Evolutionary conservation across 305 asterid genomes (phyloP), one percentile per base, ranked within the genome.

Genomic region (Rubia peregrina): DNA sequence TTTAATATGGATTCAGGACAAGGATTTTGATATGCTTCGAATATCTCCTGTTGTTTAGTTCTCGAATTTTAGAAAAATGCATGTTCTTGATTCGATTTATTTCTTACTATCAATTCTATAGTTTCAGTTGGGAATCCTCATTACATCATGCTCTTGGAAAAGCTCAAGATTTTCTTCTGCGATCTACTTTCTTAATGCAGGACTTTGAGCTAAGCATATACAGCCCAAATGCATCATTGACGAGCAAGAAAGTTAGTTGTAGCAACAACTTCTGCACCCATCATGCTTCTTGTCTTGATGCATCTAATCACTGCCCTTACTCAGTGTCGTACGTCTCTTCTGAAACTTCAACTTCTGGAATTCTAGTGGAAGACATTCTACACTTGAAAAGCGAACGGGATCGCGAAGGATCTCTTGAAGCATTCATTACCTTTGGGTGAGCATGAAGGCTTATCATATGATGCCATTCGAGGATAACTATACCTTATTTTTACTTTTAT

Each of bases 331-430:
- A 91, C 73, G 84, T 91, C 75, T 88, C 96, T 14, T 85, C 93
- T 14, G 91, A 86, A 62, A 91, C 97, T 73, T 89, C 96, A 74
- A 89, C 96, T 73, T 88, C 97, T 26, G 96, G 97, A 73, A 69
- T 89, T 73, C 74, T 91, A 74, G 76, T 91, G 80, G 92, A 89
- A 78, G 98, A 89, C 78, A 33, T 89, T 78, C 84, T 91, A 62
- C 98, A 88, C 76, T 78, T 89, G 74, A 81, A 72, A 80, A 71
- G 92, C 55, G 85, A 82, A 67, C 85, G 78, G 62, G 66, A 63
- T 59, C 82, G 82, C 75, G 81, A 56, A 76, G 81, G 82, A 44
- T 67, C 78, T 73, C 79, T 87, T 26, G 65, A 85, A 78, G 89
- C 89, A 44, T 80, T 77, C 76, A 82, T 91, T 60, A 84, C 86